Base-by-base conservation (phyloP, 2,329 filamentous ascomycete genomes). In the Neoascochyta sp. region DNA sequence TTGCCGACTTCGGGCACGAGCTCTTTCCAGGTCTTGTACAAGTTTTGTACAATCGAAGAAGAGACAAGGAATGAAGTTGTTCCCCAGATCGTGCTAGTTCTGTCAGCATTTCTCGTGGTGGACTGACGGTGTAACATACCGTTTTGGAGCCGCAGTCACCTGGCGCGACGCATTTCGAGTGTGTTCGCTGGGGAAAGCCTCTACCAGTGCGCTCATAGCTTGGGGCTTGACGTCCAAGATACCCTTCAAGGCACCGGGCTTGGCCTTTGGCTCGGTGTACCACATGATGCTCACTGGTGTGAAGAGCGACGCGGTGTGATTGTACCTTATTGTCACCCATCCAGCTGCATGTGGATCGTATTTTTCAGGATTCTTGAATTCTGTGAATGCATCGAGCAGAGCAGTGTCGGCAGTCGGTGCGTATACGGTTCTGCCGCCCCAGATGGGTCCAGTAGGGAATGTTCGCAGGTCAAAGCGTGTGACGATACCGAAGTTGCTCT, bases 401-500 rank as follows among this genome's bases (percentile, higher is more conserved):
- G 34, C 29, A 4, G 22, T 28, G n/a, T 16, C 13, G 21, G 10
- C 11, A 17, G 17, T 5, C 22, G 10, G 16, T 21, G 29, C 5
- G 15, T 25, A 22, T 13, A 25, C 3, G 12, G 34, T 22, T 19
- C 10, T 40, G 7, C 48, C 50, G 9, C 47, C 45, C 35, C 43
- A 52, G 10, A 52, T 27, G 1, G 27, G 29, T 5, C 39, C 34
- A 7, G 36, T 32, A 7, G 38, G 37, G 14, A 43, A 50, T 9
- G 41, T 54, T 37, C 57, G 44, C 5, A 67, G 25, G 20, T 66
- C 62, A 27, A 68, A 67, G 3, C 60, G 50, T 2, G 65, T 67
- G 9, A 68, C 64, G 4, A 68, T 43, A 3, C 65, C 65, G 28
- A 68, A 68, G 42, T 68, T 67, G 33, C 50, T 62, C 32, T 56